These are phyloP conservation scores for Ophiostoma montium DNA, from an alignment of 2,329 filamentous ascomycete species.

Conservation along the genomic window DNA sequence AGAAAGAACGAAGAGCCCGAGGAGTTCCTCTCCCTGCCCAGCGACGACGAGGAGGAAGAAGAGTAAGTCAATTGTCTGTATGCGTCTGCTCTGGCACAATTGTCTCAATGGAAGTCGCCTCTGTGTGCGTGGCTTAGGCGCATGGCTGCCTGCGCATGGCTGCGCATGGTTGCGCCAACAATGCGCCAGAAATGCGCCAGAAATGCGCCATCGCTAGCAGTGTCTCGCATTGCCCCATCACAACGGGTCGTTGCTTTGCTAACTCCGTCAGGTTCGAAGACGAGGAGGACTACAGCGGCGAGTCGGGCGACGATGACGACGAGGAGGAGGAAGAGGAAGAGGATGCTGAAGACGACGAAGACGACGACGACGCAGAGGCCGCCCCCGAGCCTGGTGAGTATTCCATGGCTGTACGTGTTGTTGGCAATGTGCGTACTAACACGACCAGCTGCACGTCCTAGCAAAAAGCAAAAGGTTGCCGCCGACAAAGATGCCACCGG, in stretches of 20 bases:
- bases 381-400: slow-evolving; percentile 8
- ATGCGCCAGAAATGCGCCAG: background rate
- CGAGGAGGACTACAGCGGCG: slow-evolving; percentile 16
- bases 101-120: background rate
- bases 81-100: background rate
- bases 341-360: slow-evolving; percentile 26
- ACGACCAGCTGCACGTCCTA: slow-evolving; percentile 25
- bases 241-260: too few species aligned
- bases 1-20: slow-evolving; percentile 33
- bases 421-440: too few species aligned
- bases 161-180: background rate
- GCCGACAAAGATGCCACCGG: slow-evolving; percentile 17
- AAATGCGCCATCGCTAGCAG: too few species aligned
- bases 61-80: slow-evolving; percentile 29
- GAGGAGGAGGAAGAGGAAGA: slow-evolving; percentile 25
- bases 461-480: slow-evolving; percentile 37
- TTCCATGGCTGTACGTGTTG: too few species aligned
- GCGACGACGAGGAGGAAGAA: slow-evolving; percentile 37
- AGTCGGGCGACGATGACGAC: slow-evolving; percentile 16
- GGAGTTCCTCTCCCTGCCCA: slow-evolving; percentile 40
- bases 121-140: background rate
- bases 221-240: too few species aligned
- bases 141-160: background rate
- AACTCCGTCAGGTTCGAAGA: slow-evolving; percentile 8
- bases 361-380: slow-evolving; percentile 12